Evolutionary conservation across 2,329 filamentous ascomycete species (phyloP).

Genomic region (Cordyceps fumosorosea): DNA sequence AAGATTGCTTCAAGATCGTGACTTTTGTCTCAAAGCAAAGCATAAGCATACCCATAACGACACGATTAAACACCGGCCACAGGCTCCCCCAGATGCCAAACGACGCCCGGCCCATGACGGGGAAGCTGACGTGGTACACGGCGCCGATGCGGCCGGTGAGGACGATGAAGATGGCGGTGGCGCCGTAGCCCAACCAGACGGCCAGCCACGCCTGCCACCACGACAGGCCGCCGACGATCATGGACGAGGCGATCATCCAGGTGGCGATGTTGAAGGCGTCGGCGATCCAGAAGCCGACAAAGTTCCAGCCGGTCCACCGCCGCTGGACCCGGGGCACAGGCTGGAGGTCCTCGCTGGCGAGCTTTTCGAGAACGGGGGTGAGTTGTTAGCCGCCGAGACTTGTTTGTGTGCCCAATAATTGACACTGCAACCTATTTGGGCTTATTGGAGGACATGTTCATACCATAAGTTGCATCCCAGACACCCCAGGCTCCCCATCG

Average conservation of each 20-base stretch:
- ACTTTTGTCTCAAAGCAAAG: not conserved
- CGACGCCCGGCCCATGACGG: constrained; percentile 67
- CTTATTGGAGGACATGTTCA: not conserved
- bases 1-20: not conserved
- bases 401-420: too few relatives aligned
- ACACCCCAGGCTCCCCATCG: constrained; percentile 2
- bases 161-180: constrained; percentile 69
- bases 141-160: constrained; percentile 78
- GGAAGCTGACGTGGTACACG: constrained; percentile 83
- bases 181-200: constrained; percentile 78
- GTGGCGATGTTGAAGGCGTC: constrained; percentile 87
- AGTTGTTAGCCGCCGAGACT: not conserved
- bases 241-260: constrained; percentile 87
- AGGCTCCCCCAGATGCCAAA: constrained; percentile 87
- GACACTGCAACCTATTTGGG: too few relatives aligned
- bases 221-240: constrained; percentile 69
- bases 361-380: constrained; percentile 30
- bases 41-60: constrained; percentile 58
- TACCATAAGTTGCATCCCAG: constrained; percentile 12
- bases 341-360: constrained; percentile 78
- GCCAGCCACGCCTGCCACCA: constrained; percentile 91
- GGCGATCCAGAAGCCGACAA: constrained; percentile 80
- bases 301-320: constrained; percentile 83
- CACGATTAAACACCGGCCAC: constrained; percentile 84
- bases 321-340: constrained; percentile 72